Percentiles rank a stretch among this genome's conserved stretches.
These are phyloP conservation scores for Ophiostoma pallidulum DNA, from an alignment of 2,329 filamentous ascomycete genomes.

Conservation along the genomic window DNA sequence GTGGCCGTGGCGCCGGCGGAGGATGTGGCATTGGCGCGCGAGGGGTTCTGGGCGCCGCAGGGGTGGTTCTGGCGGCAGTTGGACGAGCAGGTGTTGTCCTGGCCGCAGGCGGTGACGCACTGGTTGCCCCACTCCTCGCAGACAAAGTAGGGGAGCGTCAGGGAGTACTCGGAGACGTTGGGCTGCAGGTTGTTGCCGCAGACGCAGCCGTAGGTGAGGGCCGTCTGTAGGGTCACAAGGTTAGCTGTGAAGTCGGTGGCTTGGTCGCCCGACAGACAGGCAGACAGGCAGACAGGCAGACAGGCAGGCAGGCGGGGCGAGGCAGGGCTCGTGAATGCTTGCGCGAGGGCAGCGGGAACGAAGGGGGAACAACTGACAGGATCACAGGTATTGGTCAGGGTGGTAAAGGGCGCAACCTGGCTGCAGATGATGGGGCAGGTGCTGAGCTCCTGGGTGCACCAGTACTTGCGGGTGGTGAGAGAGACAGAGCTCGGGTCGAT, in stretches of 20 bases:
- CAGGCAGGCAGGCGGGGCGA: no score
- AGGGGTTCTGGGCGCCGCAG: conserved; percentile 61
- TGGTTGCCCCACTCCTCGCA: conserved; percentile 64
- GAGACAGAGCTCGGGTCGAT: conserved; percentile 56
- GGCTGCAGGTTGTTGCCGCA: conserved; percentile 58
- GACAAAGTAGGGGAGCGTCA: conserved; percentile 69
- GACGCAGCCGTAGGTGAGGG: conserved; percentile 61
- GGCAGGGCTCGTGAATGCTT: no score
- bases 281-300: background rate
- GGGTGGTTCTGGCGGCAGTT: conserved; percentile 57
- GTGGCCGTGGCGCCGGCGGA: conserved; percentile 32
- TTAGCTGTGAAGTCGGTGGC: no score
- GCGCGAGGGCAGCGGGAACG: background rate
- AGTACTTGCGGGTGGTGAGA: conserved; percentile 41
- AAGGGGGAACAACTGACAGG: conserved; percentile 36
- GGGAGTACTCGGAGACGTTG: conserved; percentile 66
- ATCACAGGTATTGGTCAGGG: conserved; percentile 56
- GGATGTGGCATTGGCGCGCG: conserved; percentile 45
- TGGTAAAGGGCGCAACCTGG: conserved; percentile 43
- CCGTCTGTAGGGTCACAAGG: conserved; percentile 30
- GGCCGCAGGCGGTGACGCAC: conserved; percentile 50
- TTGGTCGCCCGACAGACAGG: background rate
- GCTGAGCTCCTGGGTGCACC: conserved; percentile 55
- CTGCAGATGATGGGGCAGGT: conserved; percentile 66
- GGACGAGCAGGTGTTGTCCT: conserved; percentile 47